phyloP scores from a whole-genome alignment of 768 basidiomycete genomes.

The Brasilioporus rufonigricans region DNA sequence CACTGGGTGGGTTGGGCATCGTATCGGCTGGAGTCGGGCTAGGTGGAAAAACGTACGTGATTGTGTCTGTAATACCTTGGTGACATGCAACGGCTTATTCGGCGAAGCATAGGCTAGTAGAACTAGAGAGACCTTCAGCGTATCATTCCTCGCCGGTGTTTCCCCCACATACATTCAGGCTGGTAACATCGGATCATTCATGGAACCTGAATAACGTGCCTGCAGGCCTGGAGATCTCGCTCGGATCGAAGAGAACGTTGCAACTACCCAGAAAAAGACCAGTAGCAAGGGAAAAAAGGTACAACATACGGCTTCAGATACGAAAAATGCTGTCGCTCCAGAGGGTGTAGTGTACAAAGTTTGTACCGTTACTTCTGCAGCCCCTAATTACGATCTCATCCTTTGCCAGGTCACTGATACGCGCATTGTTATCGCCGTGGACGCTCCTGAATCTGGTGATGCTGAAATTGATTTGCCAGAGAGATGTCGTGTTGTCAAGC shows the following conservation, averaged over 20 bases:
- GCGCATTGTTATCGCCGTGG: constrained; percentile 77
- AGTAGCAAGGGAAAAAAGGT: constrained; percentile 48
- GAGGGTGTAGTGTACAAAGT: constrained; percentile 92
- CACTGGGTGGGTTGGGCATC: constrained; percentile 70
- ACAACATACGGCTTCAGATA: constrained; percentile 32
- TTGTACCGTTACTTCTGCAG: background rate
- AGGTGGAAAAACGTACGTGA: constrained; percentile 83
- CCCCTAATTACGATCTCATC: background rate
- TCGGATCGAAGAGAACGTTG: constrained; percentile 71
- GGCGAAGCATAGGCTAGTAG: constrained; percentile 66
- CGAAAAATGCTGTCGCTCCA: constrained; percentile 38
- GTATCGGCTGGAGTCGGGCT: constrained; percentile 77
- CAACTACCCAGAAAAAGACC: constrained; percentile 39
- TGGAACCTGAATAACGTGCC: constrained; percentile 6
- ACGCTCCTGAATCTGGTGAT: constrained; percentile 54
- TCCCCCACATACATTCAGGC: constrained; percentile 82
- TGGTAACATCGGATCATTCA: background rate
- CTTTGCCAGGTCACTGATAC: constrained; percentile 68
- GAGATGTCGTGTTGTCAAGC: constrained; percentile 78
- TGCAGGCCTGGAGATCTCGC: constrained; percentile 85
- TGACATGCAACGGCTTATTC: constrained; percentile 16
- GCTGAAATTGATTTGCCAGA: constrained; percentile 81
- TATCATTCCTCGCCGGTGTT: constrained; percentile 70
- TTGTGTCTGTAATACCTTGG: background rate
- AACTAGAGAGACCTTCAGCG: constrained; percentile 79